Evolutionary conservation across 805 yeast genomes (phyloP).

Genomic region (Maudiozyma pseudohumilis): DNA sequence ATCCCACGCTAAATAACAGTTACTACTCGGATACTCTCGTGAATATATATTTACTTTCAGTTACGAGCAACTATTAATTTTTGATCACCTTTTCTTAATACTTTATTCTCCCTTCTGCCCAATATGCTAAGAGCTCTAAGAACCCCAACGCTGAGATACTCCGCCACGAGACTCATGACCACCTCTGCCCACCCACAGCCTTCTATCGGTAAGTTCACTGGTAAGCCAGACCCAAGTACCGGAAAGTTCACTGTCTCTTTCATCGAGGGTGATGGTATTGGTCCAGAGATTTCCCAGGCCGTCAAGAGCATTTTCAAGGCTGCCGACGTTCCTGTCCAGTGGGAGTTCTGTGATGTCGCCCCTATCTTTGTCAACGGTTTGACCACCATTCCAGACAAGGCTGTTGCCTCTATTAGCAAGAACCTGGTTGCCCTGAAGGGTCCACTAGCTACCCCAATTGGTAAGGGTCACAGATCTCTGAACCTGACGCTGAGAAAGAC

Average conservation of each 20-base stretch:
- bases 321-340: constrained; percentile 90
- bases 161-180: constrained; percentile 11
- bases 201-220: constrained; percentile 27
- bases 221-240: constrained; percentile 36
- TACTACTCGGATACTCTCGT: too few species aligned
- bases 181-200: constrained; percentile 22
- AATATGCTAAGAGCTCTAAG: constrained; percentile 8
- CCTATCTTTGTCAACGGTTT: constrained; percentile 86
- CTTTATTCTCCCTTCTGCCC: neutral
- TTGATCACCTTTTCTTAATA: too few species aligned
- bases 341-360: constrained; percentile 96
- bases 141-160: constrained; percentile 6
- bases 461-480: constrained; percentile 96
- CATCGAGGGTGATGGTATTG: constrained; percentile 98
- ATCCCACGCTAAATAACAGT: too few species aligned
- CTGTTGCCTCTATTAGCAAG: constrained; percentile 85
- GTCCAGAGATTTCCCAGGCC: constrained; percentile 88
- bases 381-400: constrained; percentile 86
- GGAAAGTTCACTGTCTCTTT: constrained; percentile 91
- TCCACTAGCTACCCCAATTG: constrained; percentile 96
- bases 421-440: constrained; percentile 96
- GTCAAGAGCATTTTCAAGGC: constrained; percentile 89
- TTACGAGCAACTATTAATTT: too few species aligned
- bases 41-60: too few species aligned
- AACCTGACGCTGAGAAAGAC: constrained; percentile 97